Conservation (phyloP, 805 yeast genomes). For the Lipomyces oligophaga region DNA sequence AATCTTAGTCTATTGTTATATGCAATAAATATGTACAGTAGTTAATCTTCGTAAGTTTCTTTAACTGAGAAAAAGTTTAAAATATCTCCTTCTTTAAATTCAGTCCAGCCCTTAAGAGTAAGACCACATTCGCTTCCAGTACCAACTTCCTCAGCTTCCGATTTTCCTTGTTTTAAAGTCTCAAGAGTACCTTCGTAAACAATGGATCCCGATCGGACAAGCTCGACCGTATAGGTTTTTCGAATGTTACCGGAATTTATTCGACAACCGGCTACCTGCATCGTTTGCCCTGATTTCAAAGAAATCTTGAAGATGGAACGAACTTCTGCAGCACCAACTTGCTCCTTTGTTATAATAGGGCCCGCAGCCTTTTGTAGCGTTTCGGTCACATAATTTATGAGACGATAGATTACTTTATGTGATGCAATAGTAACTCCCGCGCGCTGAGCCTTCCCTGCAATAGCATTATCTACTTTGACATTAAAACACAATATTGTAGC, state of each 20-base stretch:
- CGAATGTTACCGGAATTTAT: slow-evolving; percentile 65
- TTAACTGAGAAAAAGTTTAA: slow-evolving; percentile 72
- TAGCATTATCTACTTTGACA: slow-evolving; percentile 60
- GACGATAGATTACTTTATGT: slow-evolving; percentile 78
- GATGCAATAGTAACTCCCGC: slow-evolving; percentile 56
- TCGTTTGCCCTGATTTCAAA: slow-evolving; percentile 44
- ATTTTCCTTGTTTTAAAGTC: slow-evolving; percentile 76
- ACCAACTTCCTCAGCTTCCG: slow-evolving; percentile 68
- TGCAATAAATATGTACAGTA: slow-evolving; percentile 7
- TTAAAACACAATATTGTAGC: slow-evolving; percentile 81
- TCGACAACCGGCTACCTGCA: slow-evolving; percentile 82
- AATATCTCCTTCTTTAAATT: slow-evolving; percentile 68
- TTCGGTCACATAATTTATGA: slow-evolving; percentile 77
- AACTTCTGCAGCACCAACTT: slow-evolving; percentile 62
- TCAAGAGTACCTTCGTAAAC: slow-evolving; percentile 58
- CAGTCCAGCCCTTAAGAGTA: slow-evolving; percentile 61
- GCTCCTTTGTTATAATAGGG: slow-evolving; percentile 64
- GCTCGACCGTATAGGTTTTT: slow-evolving; percentile 55
- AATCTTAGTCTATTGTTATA: not conserved
- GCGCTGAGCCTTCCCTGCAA: slow-evolving; percentile 53
- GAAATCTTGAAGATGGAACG: slow-evolving; percentile 70
- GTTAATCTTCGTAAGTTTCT: slow-evolving; percentile 39
- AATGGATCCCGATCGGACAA: slow-evolving; percentile 49
- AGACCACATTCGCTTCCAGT: slow-evolving; percentile 93
- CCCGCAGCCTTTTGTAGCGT: slow-evolving; percentile 56